Conservation (phyloP, 2,329 filamentous ascomycete genomes). For the Madurella fahalii region DNA sequence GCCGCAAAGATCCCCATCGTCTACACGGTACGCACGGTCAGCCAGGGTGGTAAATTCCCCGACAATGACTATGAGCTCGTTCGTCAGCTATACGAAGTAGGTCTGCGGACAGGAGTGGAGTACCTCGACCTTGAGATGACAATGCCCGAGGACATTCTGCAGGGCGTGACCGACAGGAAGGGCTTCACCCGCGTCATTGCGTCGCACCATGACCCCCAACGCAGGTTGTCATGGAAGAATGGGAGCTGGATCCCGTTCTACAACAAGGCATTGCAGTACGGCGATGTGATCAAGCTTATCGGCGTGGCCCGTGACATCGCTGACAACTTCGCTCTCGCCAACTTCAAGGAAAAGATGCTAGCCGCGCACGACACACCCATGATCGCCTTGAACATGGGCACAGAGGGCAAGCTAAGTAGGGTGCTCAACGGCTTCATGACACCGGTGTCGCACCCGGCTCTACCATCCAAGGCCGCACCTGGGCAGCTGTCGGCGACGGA, state of each 20-base stretch:
- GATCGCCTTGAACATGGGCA: constrained; percentile 95
- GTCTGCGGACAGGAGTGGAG: constrained; percentile 79
- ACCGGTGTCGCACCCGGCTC: constrained; percentile 80
- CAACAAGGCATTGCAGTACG: constrained; percentile 83
- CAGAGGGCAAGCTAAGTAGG: constrained; percentile 79
- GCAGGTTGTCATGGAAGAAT: constrained; percentile 79
- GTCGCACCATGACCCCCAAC: constrained; percentile 86
- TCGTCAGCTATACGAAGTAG: constrained; percentile 69
- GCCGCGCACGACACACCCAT: constrained; percentile 73
- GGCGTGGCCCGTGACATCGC: constrained; percentile 71
- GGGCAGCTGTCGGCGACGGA: constrained; percentile 89
- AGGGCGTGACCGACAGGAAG: constrained; percentile 61
- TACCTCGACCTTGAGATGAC: constrained; percentile 93
- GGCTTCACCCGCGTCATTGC: constrained; percentile 81
- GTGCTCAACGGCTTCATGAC: constrained; percentile 92
- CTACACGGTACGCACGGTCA: constrained; percentile 82
- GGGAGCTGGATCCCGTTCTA: constrained; percentile 90
- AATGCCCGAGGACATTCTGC: constrained; percentile 71
- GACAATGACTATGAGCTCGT: constrained; percentile 70
- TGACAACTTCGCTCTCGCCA: constrained; percentile 81
- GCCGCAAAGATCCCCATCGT: constrained; percentile 74
- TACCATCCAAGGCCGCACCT: constrained; percentile 92
- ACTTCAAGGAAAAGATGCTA: constrained; percentile 75
- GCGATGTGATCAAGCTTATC: constrained; percentile 91
- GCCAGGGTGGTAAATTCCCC: constrained; percentile 85